Percentiles rank a stretch among this genome's conserved stretches.
Evolutionary conservation across 75 land plant genomes (phyloP).

Genomic region (Sequoia sempervirens): DNA sequence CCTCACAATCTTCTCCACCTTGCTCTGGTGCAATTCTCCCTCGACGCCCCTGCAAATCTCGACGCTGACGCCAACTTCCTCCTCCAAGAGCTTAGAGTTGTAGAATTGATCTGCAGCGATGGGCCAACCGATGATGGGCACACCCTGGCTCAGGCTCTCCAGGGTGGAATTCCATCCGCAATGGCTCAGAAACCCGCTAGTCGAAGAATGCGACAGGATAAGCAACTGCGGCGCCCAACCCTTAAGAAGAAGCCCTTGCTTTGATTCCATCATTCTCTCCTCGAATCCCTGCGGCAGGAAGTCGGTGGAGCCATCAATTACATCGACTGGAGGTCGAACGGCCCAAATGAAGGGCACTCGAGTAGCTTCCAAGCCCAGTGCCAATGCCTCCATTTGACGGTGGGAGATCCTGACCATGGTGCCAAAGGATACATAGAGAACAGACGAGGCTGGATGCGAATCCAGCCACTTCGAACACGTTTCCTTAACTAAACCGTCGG

Average conservation of each 20-base stretch:
- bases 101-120: too few relatives aligned
- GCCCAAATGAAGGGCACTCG: conserved; percentile 14
- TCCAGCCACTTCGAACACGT: conserved; percentile 22
- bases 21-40: neutral
- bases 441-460: conserved; percentile 20
- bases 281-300: too few relatives aligned
- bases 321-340: neutral
- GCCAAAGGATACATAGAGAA: conserved; percentile 41
- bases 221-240: too few relatives aligned
- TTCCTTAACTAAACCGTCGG: neutral
- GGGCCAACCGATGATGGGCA: too few relatives aligned
- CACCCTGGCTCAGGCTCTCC: too few relatives aligned
- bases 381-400: conserved; percentile 26
- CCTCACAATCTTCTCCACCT: neutral
- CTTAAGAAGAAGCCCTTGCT: conserved; percentile 8
- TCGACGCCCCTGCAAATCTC: neutral
- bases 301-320: neutral
- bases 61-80: conserved; percentile 16
- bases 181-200: too few relatives aligned
- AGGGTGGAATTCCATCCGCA: too few relatives aligned
- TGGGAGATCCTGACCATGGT: conserved; percentile 18
- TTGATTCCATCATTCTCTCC: neutral
- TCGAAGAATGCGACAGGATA: too few relatives aligned
- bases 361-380: conserved; percentile 24
- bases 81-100: conserved; percentile 9